A percentile compares a stretch with the other conserved stretches of the same genome.
Conservation (phyloP, 2,329 filamentous ascomycete genomes). For the Aspergillus tubingensis region DNA sequence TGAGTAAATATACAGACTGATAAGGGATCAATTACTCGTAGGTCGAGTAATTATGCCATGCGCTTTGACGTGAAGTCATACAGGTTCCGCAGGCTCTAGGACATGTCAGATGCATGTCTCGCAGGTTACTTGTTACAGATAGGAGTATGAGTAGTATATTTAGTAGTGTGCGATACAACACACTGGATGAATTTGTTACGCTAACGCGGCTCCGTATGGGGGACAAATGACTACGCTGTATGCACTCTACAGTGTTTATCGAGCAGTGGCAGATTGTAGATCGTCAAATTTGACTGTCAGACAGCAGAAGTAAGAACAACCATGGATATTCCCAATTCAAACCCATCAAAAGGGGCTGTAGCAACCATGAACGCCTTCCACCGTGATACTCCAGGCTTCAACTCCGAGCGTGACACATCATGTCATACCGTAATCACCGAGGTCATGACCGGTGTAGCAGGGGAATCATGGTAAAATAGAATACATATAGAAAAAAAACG, state of each 20-base stretch:
- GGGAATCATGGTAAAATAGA: neutral
- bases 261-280: neutral
- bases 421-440: neutral
- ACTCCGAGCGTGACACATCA: neutral
- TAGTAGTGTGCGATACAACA: neutral
- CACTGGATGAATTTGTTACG: neutral
- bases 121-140: neutral
- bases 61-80: neutral
- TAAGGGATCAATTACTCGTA: neutral
- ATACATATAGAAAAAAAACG: neutral
- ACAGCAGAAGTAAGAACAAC: neutral
- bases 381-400: neutral
- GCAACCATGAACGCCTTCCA: neutral
- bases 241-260: neutral
- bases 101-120: neutral
- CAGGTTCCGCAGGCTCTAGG: neutral
- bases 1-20: neutral
- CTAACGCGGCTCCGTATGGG: neutral
- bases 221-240: neutral
- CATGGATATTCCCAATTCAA: neutral
- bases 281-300: neutral
- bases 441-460: neutral
- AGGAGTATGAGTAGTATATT: neutral
- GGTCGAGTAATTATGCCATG: neutral
- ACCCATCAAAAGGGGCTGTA: neutral